These are phyloP conservation scores for Naganishia sp. DNA, from an alignment of 1,284 basidiomycete genomes.

Conservation along the genomic window DNA sequence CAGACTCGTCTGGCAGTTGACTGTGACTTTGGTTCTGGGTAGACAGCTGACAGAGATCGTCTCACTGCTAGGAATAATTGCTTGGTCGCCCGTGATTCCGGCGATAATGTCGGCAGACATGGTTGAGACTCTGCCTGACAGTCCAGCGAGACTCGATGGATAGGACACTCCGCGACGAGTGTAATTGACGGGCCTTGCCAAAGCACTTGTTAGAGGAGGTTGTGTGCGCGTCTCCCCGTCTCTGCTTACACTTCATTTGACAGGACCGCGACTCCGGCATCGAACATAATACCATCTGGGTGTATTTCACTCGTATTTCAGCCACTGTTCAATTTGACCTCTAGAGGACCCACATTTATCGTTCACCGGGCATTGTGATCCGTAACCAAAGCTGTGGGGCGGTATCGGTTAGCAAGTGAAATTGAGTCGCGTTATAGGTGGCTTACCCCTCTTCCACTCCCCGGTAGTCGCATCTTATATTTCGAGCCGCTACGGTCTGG, in stretches of 20 bases:
- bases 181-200: slow-evolving; percentile 5
- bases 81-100: slow-evolving; percentile 2
- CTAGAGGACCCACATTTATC: slow-evolving; percentile 11
- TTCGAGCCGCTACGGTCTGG: too few relatives aligned
- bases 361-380: slow-evolving; percentile 16
- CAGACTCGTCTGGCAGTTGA: slow-evolving; percentile 1
- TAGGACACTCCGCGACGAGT: slow-evolving; percentile 21
- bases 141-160: slow-evolving; percentile 2
- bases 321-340: neutral
- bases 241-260: slow-evolving; percentile 15
- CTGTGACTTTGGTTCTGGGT: slow-evolving; percentile 15
- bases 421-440: too few relatives aligned
- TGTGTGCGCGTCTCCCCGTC: too few relatives aligned
- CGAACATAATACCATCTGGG: slow-evolving; percentile 15
- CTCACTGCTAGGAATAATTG: neutral
- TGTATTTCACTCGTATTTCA: neutral
- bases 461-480: too few relatives aligned
- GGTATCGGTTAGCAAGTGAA: too few relatives aligned
- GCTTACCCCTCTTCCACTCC: too few relatives aligned
- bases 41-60: slow-evolving; percentile 18
- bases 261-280: slow-evolving; percentile 23
- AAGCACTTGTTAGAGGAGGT: too few relatives aligned
- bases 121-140: slow-evolving; percentile 19
- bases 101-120: slow-evolving; percentile 18
- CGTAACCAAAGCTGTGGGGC: slow-evolving; percentile 15